Evolutionary conservation across 2,329 filamentous ascomycete species (phyloP).

Genomic region (Ambrosiella xylebori): DNA sequence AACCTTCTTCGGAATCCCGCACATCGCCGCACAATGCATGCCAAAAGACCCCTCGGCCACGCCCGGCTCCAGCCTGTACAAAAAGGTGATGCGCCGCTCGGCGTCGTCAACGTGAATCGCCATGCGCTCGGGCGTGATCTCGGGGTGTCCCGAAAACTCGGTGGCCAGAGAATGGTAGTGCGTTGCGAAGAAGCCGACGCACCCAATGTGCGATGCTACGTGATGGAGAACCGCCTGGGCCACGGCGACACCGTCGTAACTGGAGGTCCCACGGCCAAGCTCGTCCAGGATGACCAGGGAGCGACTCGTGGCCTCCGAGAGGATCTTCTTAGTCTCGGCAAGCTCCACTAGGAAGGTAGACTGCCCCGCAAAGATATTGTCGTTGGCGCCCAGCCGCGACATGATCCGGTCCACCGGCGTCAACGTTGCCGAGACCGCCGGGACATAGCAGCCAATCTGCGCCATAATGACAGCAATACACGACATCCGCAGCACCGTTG

Average conservation of each 20-base stretch:
- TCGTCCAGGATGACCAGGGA: conserved; percentile 95
- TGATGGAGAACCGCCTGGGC: conserved; percentile 96
- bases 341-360: conserved; percentile 97
- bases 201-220: conserved; percentile 80
- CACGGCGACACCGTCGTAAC: conserved; percentile 91
- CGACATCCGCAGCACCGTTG: conserved; percentile 89
- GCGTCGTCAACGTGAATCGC: conserved; percentile 81
- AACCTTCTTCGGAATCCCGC: conserved; percentile 68
- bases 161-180: conserved; percentile 90
- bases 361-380: conserved; percentile 97
- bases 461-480: conserved; percentile 96
- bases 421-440: conserved; percentile 61
- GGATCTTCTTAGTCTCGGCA: conserved; percentile 94
- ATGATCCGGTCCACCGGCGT: conserved; percentile 95
- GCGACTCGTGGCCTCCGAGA: conserved; percentile 81
- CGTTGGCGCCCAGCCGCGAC: conserved; percentile 91
- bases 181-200: conserved; percentile 90
- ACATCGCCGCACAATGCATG: conserved; percentile 99
- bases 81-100: conserved; percentile 75
- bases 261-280: conserved; percentile 82
- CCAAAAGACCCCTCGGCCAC: conserved; percentile 94
- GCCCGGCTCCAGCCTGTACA: conserved; percentile 85
- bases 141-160: conserved; percentile 78
- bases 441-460: conserved; percentile 86
- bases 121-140: conserved; percentile 78